phyloP scores from a whole-genome alignment of 2,329 filamentous ascomycete species.

The Scedosporium dehoogii region DNA sequence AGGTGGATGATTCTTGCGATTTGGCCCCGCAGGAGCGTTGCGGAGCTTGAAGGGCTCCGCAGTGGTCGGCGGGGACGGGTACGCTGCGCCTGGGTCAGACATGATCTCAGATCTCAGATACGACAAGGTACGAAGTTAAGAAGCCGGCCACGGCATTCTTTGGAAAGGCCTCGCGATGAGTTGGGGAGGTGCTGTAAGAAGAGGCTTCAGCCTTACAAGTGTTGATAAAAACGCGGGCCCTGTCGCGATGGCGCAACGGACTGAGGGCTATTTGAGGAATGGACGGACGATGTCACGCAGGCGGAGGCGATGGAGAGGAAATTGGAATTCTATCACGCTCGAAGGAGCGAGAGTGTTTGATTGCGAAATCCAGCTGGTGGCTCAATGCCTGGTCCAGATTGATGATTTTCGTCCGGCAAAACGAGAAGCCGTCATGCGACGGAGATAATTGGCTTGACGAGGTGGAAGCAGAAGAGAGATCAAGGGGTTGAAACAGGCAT shows the following conservation, averaged over 20 bases:
- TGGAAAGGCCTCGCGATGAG: neutral
- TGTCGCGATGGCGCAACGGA: neutral
- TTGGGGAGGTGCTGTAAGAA: neutral
- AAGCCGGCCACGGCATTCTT: neutral
- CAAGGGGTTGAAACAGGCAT: neutral
- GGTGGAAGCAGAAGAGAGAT: neutral
- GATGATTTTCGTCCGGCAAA: constrained; percentile 8
- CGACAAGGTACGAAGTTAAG: neutral
- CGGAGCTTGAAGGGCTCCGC: neutral
- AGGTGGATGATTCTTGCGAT: constrained; percentile 12
- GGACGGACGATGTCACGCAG: neutral
- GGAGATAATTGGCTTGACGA: constrained; percentile 6
- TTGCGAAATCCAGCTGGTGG: neutral
- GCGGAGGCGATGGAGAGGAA: neutral
- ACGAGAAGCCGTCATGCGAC: constrained; percentile 5
- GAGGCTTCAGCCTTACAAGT: neutral
- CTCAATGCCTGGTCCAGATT: constrained; percentile 8
- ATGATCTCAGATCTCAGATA: neutral
- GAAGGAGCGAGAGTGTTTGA: neutral
- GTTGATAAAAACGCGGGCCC: neutral
- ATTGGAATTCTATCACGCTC: neutral
- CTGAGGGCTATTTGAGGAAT: neutral
- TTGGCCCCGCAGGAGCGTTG: neutral
- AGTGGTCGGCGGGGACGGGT: neutral
- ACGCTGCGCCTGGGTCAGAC: neutral